Percentiles rank a stretch among this genome's conserved stretches.
Evolutionary conservation across 2,329 filamentous ascomycete species (phyloP).

Genomic region (Trichoderma pleuroti): DNA sequence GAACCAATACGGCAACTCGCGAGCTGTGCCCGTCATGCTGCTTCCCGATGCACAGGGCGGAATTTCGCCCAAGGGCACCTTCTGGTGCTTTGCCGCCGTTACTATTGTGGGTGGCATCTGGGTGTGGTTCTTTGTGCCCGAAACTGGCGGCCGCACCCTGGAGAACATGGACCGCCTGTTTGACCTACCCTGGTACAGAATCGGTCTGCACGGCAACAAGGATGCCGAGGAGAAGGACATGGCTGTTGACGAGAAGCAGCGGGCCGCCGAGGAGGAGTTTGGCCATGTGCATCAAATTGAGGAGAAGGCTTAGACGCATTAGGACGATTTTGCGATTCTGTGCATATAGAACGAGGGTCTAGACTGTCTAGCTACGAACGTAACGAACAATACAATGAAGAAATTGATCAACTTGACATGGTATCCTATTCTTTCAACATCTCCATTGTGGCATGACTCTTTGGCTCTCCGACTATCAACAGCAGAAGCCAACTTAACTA

Average conservation of each 20-base stretch:
- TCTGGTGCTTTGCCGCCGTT: conserved; percentile 70
- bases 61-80: conserved; percentile 62
- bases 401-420: neutral
- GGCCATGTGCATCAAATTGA: conserved; percentile 37
- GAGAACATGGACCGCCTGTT: conserved; percentile 72
- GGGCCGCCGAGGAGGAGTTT: conserved; percentile 32
- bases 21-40: conserved; percentile 73
- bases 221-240: conserved; percentile 48
- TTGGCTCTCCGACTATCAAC: neutral
- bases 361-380: neutral
- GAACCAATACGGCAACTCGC: conserved; percentile 74
- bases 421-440: neutral
- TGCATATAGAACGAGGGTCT: neutral
- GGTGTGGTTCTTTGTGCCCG: conserved; percentile 70
- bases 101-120: conserved; percentile 65
- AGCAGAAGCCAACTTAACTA: neutral
- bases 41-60: conserved; percentile 46
- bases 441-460: neutral
- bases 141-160: conserved; percentile 63
- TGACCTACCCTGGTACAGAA: conserved; percentile 69
- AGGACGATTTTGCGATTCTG: neutral
- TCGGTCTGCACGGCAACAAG: conserved; percentile 56
- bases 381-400: neutral
- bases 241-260: conserved; percentile 44
- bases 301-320: conserved; percentile 21